These are phyloP conservation scores for Yarrowia sp. DNA, from an alignment of 805 yeast genomes.

Conservation along the genomic window DNA sequence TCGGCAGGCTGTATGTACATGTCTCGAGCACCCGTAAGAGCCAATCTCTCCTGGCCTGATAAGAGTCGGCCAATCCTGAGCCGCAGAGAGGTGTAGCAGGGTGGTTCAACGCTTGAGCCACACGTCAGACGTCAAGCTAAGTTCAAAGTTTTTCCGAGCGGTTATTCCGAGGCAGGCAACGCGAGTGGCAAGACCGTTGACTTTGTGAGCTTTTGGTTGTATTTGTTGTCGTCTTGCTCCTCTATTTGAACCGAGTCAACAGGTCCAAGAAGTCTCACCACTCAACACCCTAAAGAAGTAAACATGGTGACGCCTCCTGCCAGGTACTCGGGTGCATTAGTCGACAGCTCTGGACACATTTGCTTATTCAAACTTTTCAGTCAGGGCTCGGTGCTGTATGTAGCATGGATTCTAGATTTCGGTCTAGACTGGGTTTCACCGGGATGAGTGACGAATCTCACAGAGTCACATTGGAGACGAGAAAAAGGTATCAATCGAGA, in stretches of 20 bases:
- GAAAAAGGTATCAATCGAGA: neutral
- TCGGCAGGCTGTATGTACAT: conserved; percentile 2
- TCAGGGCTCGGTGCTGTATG: conserved; percentile 8
- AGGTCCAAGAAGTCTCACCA: no score
- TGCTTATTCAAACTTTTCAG: neutral
- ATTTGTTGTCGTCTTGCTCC: no score
- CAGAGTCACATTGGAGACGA: neutral
- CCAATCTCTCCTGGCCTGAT: neutral
- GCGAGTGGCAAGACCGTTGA: no score
- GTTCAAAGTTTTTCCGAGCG: conserved; percentile 32
- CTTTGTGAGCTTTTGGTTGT: no score
- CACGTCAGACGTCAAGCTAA: conserved; percentile 5
- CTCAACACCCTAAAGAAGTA: no score
- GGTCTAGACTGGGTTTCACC: conserved; percentile 18
- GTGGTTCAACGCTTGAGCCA: neutral
- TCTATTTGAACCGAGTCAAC: no score
- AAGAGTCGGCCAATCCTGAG: conserved; percentile 23
- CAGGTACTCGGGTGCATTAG: conserved; percentile 30
- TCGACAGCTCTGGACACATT: neutral
- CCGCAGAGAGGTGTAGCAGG: conserved; percentile 2
- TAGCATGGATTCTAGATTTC: conserved; percentile 17
- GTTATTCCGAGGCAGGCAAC: conserved; percentile 2
- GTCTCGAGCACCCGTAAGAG: conserved; percentile 1
- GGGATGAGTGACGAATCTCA: no score
- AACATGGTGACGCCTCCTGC: conserved; percentile 2